Evolutionary conservation across 148 eudicot species (phyloP).

Genomic region (Rhododendron kiyosumense): DNA sequence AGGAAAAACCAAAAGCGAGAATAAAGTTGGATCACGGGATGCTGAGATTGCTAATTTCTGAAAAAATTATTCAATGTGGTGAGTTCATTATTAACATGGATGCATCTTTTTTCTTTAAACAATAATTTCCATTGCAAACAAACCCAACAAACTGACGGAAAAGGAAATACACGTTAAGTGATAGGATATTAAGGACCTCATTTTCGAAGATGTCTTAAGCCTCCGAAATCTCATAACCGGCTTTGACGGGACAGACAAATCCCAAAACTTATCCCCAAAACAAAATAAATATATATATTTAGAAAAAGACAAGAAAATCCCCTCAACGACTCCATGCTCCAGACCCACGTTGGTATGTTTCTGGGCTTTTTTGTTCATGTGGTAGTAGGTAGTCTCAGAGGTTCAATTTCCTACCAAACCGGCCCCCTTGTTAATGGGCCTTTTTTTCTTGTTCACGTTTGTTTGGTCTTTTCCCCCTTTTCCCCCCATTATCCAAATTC

Average conservation of each 20-base stretch:
- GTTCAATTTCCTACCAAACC: neutral
- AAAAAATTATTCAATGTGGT: no score
- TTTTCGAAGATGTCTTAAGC: no score
- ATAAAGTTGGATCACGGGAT: no score
- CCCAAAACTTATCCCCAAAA: neutral
- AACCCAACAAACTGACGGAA: no score
- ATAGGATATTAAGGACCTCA: no score
- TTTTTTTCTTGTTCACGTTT: neutral
- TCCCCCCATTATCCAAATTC: neutral
- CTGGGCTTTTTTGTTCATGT: neutral
- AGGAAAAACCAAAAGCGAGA: no score
- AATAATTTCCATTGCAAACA: no score
- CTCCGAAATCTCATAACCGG: no score
- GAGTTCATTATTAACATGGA: no score
- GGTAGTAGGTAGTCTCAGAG: neutral
- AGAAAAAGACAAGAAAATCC: neutral
- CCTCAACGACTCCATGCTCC: neutral
- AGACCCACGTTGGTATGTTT: neutral
- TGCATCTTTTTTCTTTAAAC: no score
- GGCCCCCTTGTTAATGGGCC: neutral
- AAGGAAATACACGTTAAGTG: no score
- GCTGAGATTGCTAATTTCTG: no score
- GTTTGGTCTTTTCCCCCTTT: neutral
- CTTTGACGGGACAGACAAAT: neutral
- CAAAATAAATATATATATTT: neutral